phyloP scores from a whole-genome alignment of 208 protist species.

The Wallacemonas sp. region DNA sequence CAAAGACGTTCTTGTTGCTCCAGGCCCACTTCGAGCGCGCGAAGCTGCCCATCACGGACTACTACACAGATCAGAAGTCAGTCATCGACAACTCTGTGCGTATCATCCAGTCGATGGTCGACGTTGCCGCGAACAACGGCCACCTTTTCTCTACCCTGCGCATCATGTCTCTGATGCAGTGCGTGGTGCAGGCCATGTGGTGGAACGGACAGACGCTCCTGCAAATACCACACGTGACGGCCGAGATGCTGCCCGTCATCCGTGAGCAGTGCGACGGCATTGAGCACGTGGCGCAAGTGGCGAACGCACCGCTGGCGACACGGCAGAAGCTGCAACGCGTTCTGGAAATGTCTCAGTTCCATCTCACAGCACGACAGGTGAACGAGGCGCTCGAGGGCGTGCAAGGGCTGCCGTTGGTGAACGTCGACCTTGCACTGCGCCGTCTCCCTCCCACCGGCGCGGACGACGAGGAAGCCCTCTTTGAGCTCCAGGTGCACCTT shows the following conservation, averaged over 20 bases:
- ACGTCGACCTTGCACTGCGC: conserved; percentile 57
- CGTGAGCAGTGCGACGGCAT: conserved; percentile 52
- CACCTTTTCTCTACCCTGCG: conserved; percentile 86
- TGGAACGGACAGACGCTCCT: conserved; percentile 79
- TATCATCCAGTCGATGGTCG: conserved; percentile 96
- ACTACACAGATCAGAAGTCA: conserved; percentile 97
- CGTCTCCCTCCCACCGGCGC: conserved; percentile 18
- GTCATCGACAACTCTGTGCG: conserved; percentile 97
- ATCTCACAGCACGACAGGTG: conserved; percentile 41
- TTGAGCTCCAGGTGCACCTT: conserved; percentile 56
- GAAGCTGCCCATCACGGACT: conserved; percentile 97
- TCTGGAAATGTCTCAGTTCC: conserved; percentile 44
- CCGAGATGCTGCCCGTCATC: conserved; percentile 67
- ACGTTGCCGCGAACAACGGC: conserved; percentile 94
- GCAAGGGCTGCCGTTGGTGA: conserved; percentile 67
- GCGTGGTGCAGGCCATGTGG: conserved; percentile 94
- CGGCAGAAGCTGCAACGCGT: conserved; percentile 47
- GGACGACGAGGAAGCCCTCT: conserved; percentile 36
- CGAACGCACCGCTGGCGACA: conserved; percentile 49
- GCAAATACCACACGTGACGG: conserved; percentile 83
- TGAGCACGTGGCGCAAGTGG: conserved; percentile 63
- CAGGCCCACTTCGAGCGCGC: conserved; percentile 96
- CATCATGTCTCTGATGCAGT: conserved; percentile 94
- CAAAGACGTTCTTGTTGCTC: conserved; percentile 97
- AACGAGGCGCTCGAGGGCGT: conserved; percentile 78